Percentiles rank a stretch among this genome's conserved stretches.
These are phyloP conservation scores for Brasilioporus rufonigricans DNA, from an alignment of 768 basidiomycete species.

Conservation along the genomic window DNA sequence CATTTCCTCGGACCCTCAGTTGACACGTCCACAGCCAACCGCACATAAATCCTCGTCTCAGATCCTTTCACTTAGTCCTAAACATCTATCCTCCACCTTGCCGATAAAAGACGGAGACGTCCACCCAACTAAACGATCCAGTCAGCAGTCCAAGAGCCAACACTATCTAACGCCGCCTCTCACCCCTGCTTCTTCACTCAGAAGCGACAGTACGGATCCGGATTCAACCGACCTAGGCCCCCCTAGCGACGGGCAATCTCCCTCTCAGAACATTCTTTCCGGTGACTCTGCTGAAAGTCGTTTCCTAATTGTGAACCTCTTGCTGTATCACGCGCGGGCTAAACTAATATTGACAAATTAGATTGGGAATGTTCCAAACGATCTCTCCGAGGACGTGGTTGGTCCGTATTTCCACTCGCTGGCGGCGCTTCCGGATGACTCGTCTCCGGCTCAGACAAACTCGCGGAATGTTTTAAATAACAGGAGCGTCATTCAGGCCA, in stretches of 20 bases:
- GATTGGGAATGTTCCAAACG: slow-evolving; percentile 40
- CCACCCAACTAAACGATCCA: slow-evolving; percentile 15
- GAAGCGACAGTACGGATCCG: slow-evolving; percentile 35
- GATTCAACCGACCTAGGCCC: slow-evolving; percentile 30
- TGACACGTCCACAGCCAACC: slow-evolving; percentile 27
- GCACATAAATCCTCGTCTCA: slow-evolving; percentile 20
- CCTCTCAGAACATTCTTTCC: slow-evolving; percentile 4
- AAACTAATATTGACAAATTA: slow-evolving; percentile 22
- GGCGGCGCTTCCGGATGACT: slow-evolving; percentile 16
- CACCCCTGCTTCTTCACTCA: slow-evolving; percentile 61
- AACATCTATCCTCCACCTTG: slow-evolving; percentile 8
- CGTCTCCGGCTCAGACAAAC: slow-evolving; percentile 3
- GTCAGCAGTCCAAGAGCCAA: slow-evolving; percentile 28
- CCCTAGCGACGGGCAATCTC: slow-evolving; percentile 22
- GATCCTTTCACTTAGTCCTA: slow-evolving; percentile 11
- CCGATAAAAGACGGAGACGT: slow-evolving; percentile 19
- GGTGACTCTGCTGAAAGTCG: slow-evolving; percentile 26
- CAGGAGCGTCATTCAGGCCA: slow-evolving; percentile 47
- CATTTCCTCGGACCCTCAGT: slow-evolving; percentile 25
- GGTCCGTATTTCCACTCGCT: slow-evolving; percentile 30
- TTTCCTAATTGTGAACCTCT: slow-evolving; percentile 31
- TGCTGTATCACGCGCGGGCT: not conserved
- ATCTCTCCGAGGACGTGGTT: slow-evolving; percentile 31
- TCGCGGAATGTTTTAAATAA: slow-evolving; percentile 12
- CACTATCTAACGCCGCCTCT: slow-evolving; percentile 64